These are phyloP conservation scores for Lactuca sativa DNA, from an alignment of 129 eudicot genomes.

Conservation along the genomic window DNA sequence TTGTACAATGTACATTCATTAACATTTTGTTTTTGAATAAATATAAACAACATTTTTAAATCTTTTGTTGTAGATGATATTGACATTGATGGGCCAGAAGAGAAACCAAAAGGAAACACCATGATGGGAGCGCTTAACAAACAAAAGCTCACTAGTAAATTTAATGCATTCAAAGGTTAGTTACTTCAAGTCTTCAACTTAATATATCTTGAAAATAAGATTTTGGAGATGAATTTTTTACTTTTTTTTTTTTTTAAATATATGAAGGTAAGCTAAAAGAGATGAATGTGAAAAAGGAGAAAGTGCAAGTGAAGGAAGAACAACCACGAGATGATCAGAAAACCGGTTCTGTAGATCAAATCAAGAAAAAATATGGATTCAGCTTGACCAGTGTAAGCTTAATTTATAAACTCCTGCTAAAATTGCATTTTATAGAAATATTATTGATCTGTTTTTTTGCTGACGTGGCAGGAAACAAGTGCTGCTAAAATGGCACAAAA, in stretches of 20 bases:
- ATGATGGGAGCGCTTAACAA: conserved; percentile 66
- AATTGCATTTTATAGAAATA: neutral
- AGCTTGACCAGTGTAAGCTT: conserved; percentile 47
- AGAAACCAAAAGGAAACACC: conserved; percentile 73
- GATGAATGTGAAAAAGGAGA: conserved; percentile 70
- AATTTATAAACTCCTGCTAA: neutral
- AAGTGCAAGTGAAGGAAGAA: conserved; percentile 55
- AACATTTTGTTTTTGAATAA: neutral
- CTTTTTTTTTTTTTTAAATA: neutral
- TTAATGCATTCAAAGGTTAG: conserved; percentile 82
- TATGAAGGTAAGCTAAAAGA: conserved; percentile 72
- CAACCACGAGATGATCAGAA: conserved; percentile 54
- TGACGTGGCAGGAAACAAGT: conserved; percentile 60
- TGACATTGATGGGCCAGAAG: conserved; percentile 71
- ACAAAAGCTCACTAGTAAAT: conserved; percentile 72
- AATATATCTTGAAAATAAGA: neutral
- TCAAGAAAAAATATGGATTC: conserved; percentile 94
- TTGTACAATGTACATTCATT: conserved; percentile 1
- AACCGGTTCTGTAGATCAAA: conserved; percentile 77
- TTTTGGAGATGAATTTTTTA: neutral
- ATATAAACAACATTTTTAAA: neutral
- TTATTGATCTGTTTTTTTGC: conserved; percentile 1
- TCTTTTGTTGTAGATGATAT: conserved; percentile 64
- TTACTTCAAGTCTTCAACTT: conserved; percentile 7
- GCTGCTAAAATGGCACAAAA: conserved; percentile 59